A percentile compares a stretch with the other conserved stretches of the same genome.
Conservation (phyloP, 164 flowering plant species). For the Magnolia officinalis region DNA sequence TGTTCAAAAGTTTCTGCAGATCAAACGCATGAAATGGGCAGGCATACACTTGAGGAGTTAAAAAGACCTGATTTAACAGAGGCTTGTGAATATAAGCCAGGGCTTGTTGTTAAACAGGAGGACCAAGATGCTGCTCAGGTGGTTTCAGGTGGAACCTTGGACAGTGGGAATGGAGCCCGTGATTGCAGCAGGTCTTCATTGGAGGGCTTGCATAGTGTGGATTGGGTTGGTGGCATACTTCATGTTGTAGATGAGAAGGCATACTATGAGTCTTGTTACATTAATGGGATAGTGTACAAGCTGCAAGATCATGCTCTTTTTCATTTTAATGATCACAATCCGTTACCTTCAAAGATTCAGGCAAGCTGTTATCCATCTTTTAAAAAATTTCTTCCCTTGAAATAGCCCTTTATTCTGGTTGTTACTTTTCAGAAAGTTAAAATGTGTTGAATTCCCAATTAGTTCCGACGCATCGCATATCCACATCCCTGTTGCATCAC, state of each 20-base stretch:
- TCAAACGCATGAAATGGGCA: constrained; percentile 16
- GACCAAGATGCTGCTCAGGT: constrained; percentile 25
- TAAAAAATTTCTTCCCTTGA: background rate
- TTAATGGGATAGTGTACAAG: constrained; percentile 60
- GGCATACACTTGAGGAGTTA: background rate
- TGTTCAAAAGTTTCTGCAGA: constrained; percentile 24
- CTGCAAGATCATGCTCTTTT: constrained; percentile 63
- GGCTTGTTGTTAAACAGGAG: constrained; percentile 21
- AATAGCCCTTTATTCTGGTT: background rate
- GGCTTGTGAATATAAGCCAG: constrained; percentile 19
- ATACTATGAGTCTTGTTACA: constrained; percentile 55
- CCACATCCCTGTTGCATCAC: background rate
- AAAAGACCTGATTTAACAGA: constrained; percentile 12
- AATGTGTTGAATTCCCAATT: background rate
- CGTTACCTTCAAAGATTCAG: constrained; percentile 69
- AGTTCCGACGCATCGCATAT: background rate
- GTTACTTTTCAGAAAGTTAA: background rate
- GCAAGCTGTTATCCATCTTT: constrained; percentile 27
- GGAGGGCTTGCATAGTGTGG: constrained; percentile 36
- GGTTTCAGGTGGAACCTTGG: constrained; percentile 24
- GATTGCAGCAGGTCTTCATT: constrained; percentile 27
- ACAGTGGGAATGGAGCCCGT: constrained; percentile 14
- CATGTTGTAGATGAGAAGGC: constrained; percentile 50
- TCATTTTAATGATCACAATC: constrained; percentile 31
- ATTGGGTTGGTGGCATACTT: constrained; percentile 63